phyloP scores from a whole-genome alignment of 345 rosid genomes.

The Turritis glabra region DNA sequence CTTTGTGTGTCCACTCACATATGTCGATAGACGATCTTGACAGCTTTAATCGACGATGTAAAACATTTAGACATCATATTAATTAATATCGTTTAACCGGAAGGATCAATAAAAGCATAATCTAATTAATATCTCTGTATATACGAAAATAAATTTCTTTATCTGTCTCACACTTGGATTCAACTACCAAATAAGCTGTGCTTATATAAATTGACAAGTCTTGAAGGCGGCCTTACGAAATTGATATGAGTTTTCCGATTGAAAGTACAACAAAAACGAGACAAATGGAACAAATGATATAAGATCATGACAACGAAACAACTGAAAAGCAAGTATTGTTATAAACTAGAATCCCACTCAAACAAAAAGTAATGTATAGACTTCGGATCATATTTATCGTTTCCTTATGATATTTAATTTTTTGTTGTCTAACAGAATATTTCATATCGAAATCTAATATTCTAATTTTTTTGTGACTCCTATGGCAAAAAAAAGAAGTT shows the following conservation, averaged over 20 bases:
- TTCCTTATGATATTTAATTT: neutral
- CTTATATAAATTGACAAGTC: neutral
- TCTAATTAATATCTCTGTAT: neutral
- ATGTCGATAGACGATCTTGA: neutral
- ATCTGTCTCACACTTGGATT: neutral
- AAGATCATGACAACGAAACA: constrained; percentile 15
- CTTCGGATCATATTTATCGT: neutral
- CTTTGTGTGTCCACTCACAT: neutral
- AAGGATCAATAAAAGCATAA: neutral
- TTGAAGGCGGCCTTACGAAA: constrained; percentile 6
- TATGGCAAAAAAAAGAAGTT: neutral
- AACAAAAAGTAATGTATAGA: neutral
- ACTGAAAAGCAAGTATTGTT: neutral
- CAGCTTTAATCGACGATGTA: neutral
- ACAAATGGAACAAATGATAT: constrained; percentile 13
- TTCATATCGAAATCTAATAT: neutral
- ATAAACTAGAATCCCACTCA: neutral
- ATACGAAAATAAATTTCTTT: neutral
- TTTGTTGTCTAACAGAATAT: neutral
- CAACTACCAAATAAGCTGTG: neutral
- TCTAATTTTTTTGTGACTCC: neutral
- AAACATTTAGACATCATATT: neutral
- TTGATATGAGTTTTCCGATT: neutral
- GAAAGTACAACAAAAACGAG: neutral
- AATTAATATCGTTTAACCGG: too few species aligned